Evolutionary conservation across 2,329 filamentous ascomycete species (phyloP).

Genomic region (Fusarium sp.): DNA sequence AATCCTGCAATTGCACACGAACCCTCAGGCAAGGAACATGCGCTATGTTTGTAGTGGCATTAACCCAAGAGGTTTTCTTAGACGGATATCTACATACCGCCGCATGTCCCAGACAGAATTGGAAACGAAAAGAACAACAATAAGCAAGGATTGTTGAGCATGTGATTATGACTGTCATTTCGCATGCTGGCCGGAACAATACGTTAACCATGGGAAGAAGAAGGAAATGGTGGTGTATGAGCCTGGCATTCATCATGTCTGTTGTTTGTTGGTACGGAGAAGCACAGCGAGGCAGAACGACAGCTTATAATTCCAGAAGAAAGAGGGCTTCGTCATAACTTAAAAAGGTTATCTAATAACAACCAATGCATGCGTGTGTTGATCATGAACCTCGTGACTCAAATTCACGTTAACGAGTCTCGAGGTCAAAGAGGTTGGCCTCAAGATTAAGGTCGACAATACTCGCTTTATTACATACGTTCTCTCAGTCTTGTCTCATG

Average conservation of each 20-base stretch:
- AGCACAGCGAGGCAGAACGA: constrained; percentile 8
- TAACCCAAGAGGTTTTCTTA: constrained; percentile 16
- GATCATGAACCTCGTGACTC: constrained; percentile 37
- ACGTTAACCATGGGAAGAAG: background rate
- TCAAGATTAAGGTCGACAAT: constrained; percentile 16
- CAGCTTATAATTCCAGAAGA: background rate
- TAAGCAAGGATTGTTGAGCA: constrained; percentile 25
- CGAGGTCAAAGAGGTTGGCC: constrained; percentile 27
- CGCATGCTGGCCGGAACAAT: background rate
- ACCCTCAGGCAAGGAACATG: constrained; percentile 2
- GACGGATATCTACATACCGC: constrained; percentile 44
- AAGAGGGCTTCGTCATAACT: background rate
- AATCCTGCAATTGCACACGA: background rate
- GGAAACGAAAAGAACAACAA: constrained; percentile 17
- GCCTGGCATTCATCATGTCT: constrained; percentile 11
- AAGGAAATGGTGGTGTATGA: constrained; percentile 36
- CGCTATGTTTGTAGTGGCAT: constrained; percentile 27
- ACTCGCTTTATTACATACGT: constrained; percentile 33
- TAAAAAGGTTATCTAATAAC: constrained; percentile 16
- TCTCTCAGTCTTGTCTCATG: constrained; percentile 3
- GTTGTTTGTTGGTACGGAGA: constrained; percentile 14
- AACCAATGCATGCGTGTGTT: constrained; percentile 29
- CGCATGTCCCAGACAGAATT: constrained; percentile 17
- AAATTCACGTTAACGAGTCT: constrained; percentile 14
- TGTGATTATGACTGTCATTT: constrained; percentile 33